Evolutionary conservation across 1,284 basidiomycete species (phyloP).

Genomic region (Ganoderma boninense): DNA sequence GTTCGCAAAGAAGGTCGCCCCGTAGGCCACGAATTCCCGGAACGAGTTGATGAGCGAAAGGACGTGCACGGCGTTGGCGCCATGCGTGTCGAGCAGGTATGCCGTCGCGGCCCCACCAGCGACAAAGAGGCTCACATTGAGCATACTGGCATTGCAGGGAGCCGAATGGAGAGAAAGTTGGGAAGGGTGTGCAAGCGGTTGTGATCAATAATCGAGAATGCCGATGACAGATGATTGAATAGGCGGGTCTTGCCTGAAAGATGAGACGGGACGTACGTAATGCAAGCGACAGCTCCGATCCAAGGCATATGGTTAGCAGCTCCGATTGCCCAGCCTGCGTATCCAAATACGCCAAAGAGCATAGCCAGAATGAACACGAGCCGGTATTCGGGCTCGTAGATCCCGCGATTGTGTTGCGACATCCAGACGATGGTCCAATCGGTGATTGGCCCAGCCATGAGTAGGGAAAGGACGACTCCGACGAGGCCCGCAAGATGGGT

Average conservation of each 20-base stretch:
- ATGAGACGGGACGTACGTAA: conserved; percentile 41
- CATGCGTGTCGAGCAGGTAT: no score
- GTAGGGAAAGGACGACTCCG: conserved; percentile 49
- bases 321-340: conserved; percentile 56
- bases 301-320: conserved; percentile 51
- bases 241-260: no score
- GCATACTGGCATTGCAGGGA: conserved; percentile 27
- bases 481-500: conserved; percentile 54
- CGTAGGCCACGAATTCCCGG: conserved; percentile 55
- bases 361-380: conserved; percentile 51
- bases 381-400: conserved; percentile 57
- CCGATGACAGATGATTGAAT: no score
- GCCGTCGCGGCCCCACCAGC: conserved; percentile 38
- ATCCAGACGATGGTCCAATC: conserved; percentile 49
- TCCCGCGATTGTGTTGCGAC: conserved; percentile 50
- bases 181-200: neutral
- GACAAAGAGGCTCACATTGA: conserved; percentile 51
- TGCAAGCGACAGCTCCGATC: conserved; percentile 53
- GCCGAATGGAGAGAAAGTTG: no score
- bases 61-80: conserved; percentile 48
- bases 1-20: conserved; percentile 55
- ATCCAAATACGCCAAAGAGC: conserved; percentile 54
- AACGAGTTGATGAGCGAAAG: conserved; percentile 52
- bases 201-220: no score
- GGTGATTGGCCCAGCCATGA: conserved; percentile 48